Conservation (phyloP, 768 basidiomycete species). For the Rickenella mellea region DNA sequence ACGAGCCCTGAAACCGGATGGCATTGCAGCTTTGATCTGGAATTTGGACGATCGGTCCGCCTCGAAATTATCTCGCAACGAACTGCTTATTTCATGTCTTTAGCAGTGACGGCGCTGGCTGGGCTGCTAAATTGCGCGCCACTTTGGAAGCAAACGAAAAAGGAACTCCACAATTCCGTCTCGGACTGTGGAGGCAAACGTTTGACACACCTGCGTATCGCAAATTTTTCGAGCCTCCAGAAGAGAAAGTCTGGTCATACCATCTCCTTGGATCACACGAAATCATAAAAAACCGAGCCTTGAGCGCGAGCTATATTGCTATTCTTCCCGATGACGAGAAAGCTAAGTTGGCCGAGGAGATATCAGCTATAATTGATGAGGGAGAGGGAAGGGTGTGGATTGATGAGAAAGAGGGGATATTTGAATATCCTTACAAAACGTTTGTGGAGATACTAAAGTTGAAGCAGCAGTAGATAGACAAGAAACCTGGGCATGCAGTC, state of each 20-base stretch:
- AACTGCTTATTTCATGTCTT: too few species aligned
- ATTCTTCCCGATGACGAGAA: conserved; percentile 18
- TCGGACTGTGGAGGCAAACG: conserved; percentile 34
- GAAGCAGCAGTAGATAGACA: too few species aligned
- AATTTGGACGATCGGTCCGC: conserved; percentile 26
- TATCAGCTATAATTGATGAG: conserved; percentile 18
- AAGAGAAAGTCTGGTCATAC: conserved; percentile 17
- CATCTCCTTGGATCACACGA: conserved; percentile 19
- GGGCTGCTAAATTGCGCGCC: conserved; percentile 69
- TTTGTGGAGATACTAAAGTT: too few species aligned
- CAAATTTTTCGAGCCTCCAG: conserved; percentile 19
- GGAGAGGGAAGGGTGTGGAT: conserved; percentile 26
- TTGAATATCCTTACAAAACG: conserved; percentile 23
- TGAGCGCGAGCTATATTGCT: conserved; percentile 32
- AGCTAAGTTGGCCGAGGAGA: conserved; percentile 14
- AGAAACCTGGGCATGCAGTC: too few species aligned
- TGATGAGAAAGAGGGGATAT: conserved; percentile 25
- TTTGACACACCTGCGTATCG: conserved; percentile 21
- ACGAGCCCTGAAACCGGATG: conserved; percentile 25
- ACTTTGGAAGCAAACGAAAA: conserved; percentile 58
- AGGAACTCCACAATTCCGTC: conserved; percentile 77
- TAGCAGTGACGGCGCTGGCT: conserved; percentile 46
- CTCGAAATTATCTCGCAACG: neutral
- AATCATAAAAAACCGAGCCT: conserved; percentile 24
- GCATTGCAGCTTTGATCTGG: conserved; percentile 30